phyloP scores from a whole-genome alignment of 2,329 filamentous ascomycete species.

The Akanthomyces dipterigenus region DNA sequence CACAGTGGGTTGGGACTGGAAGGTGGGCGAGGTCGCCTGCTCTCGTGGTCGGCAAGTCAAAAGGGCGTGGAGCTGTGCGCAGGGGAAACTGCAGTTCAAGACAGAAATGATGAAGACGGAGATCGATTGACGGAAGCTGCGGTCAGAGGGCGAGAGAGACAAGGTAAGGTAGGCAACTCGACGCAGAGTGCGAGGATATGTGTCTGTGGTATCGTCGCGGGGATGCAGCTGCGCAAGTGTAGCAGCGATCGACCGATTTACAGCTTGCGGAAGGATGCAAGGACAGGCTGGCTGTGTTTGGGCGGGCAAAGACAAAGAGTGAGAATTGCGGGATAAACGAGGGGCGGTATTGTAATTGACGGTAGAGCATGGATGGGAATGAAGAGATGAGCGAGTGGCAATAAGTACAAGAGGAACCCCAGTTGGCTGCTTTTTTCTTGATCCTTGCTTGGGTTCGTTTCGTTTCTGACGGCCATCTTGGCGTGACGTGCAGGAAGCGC shows the following conservation, averaged over 20 bases:
- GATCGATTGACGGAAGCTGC: background rate
- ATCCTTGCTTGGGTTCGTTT: slow-evolving; percentile 2
- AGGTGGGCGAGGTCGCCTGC: background rate
- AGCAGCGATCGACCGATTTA: background rate
- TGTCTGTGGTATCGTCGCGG: background rate
- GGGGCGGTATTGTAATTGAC: background rate
- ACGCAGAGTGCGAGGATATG: background rate
- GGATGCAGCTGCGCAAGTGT: background rate
- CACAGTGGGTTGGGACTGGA: background rate
- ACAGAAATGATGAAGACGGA: background rate
- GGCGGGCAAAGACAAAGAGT: background rate
- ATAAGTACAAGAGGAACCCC: background rate
- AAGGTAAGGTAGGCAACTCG: background rate
- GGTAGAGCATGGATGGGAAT: background rate
- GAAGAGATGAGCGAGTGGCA: background rate
- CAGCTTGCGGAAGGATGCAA: background rate
- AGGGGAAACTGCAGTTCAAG: background rate
- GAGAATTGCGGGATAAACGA: background rate
- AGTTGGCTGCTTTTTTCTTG: slow-evolving; percentile 5
- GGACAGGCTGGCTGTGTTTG: background rate
- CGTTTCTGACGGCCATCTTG: background rate
- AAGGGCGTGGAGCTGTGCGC: background rate
- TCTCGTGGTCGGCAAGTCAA: background rate
- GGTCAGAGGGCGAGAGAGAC: background rate
- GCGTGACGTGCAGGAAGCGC: slow-evolving; percentile 10